Base-by-base conservation (phyloP, 2,329 filamentous ascomycete genomes). In the Byssoonygena ceratinophila region DNA sequence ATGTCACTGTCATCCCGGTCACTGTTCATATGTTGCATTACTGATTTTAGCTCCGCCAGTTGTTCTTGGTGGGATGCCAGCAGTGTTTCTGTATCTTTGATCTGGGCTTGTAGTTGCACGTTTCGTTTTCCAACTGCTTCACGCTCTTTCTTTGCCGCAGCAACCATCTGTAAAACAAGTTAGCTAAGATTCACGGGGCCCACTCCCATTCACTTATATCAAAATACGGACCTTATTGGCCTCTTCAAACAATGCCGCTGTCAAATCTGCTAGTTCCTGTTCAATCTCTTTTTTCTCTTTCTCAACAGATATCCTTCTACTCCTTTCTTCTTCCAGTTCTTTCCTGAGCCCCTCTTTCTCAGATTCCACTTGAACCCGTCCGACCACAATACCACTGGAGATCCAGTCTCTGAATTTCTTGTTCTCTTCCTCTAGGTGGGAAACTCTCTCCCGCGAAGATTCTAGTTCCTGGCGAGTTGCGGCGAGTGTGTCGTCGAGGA, bases 211-310 rank as follows among this genome's bases (percentile, higher is more conserved):
- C 32, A 47, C 55, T 16, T 22, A 2, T 20, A 44, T n/a, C 11
- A 32, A 20, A n/a, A 9, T 11, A 14, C 70, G 55, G 66, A 82
- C 80, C 69, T 85, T 90, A 72, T 98, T 97, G 46, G 92, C 92
- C 74, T 98, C 91, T 65, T 97, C 89, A 58, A 98, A 98, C n/a
- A 98, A 77, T 25, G 88, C 89, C 1, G 88, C 83, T 0, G 92
- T 97, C 58, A 98, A 70, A 49, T 82, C 87, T 70, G 97, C 92
- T 43, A 98, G 73, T 68, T 98, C 92, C 60, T 85, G 83, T 67
- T 98, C 92, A 27, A 96, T 95, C 57, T 83, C 83, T 68, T 85
- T 87, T 74, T 92, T 95, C 52, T 87, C 86, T 66, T 80, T 82
- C 63, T 90, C 85, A 9, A 79, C 79, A 43, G 82, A 78, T 6